Evolutionary conservation across 306 rosid species (phyloP), one percentile per base, ranked within the genome.

Genomic region (Styphnolobium japonicum): DNA sequence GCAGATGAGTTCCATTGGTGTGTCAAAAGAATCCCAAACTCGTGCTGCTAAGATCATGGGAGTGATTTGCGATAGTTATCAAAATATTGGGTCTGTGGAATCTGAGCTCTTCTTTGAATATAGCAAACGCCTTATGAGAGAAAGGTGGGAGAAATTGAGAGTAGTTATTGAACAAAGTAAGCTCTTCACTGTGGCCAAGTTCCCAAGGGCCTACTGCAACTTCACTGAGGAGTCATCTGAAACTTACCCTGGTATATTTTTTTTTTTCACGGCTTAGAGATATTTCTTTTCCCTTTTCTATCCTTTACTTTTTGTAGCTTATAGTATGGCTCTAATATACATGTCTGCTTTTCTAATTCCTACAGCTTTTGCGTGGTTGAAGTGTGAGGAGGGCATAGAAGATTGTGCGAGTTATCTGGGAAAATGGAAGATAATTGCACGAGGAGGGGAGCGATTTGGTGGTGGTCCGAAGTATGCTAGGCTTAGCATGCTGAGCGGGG

Each of bases 351-450:
- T 36, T 25, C 31, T 22, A 10, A 43, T 63, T 31, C 22, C 0
- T 45, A 37, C 85, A 94, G 97, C 76, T 71, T 94, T 84, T 82
- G 88, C 91, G 1, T 94, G 98, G 98, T 55, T 94, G 92, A 86
- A 89, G 87, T 53, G 85, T 42, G 73, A 74, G 21, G 89, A 88
- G 27, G 85, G 79, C 27, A 85, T 80, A 39, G 85, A 87, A 79
- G 85, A 91, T 53, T 76, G 86, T 21, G 83, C 58, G 67, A 71
- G 53, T 70, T 81, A 80, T 64, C 42, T 92, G 67, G 85, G 67
- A 64, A 89, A 86, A 40, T 4, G 73, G 39, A 88, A 83, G 46
- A 79, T 90, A 27, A 15, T 46, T 66, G 79, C 71, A 23, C 87
- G 95, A 82, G 83, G 82, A 21, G 98, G 98, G 33, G 51, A 42